These are phyloP conservation scores for Musa balbisiana DNA, from an alignment of 202 grass and related monocot species.

Conservation along the genomic window DNA sequence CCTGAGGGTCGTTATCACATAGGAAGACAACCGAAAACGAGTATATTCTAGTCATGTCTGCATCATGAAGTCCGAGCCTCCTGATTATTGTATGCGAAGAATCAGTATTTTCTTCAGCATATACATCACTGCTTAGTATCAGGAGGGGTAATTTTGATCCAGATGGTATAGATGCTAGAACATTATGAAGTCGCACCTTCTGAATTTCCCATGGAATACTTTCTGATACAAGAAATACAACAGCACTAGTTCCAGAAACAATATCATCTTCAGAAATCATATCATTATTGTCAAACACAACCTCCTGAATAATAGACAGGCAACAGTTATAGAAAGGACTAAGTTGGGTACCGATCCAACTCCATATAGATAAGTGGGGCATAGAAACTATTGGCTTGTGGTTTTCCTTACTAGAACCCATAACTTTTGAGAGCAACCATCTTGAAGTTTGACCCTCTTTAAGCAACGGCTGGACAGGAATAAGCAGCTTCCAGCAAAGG, in stretches of 20 bases:
- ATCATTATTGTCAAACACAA: conserved; percentile 29
- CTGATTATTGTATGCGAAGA: conserved; percentile 37
- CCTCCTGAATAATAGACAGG: conserved; percentile 54
- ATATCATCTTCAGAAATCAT: conserved; percentile 33
- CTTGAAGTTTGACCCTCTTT: conserved; percentile 35
- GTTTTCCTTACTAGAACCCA: conserved; percentile 41
- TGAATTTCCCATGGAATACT: conserved; percentile 63
- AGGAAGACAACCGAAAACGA: conserved; percentile 63
- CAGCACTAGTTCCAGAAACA: conserved; percentile 33
- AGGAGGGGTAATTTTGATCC: conserved; percentile 64
- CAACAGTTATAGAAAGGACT: conserved; percentile 31
- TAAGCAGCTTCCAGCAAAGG: conserved; percentile 80
- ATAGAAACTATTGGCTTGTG: conserved; percentile 37
- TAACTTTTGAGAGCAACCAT: conserved; percentile 79
- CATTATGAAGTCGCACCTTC: conserved; percentile 43
- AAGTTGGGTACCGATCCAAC: conserved; percentile 28
- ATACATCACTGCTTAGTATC: conserved; percentile 46
- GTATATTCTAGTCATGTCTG: conserved; percentile 37
- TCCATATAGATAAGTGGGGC: conserved; percentile 51
- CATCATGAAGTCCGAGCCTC: conserved; percentile 42
- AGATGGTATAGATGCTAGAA: conserved; percentile 53
- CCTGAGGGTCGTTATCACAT: conserved; percentile 20
- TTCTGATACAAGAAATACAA: conserved; percentile 79
- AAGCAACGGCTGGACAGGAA: conserved; percentile 39
- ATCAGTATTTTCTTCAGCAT: conserved; percentile 36